A percentile compares a stretch with the other conserved stretches of the same genome.
phyloP scores from a whole-genome alignment of 179 eudicot genomes.

The Beta corolliflora region DNA sequence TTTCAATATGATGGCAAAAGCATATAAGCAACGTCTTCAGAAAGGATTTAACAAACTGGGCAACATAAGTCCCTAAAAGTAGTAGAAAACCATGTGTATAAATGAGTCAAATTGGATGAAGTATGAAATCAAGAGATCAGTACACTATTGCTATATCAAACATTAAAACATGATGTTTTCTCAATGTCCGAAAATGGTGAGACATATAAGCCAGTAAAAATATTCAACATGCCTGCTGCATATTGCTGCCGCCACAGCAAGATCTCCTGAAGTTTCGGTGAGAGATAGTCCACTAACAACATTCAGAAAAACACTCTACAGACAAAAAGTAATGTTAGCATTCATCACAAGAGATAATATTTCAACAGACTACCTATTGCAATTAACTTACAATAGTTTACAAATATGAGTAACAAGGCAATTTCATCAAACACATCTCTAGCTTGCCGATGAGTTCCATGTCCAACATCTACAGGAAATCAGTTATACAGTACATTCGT shows the following conservation, averaged over 20 bases:
- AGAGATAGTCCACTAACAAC: conserved; percentile 75
- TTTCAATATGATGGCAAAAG: not conserved
- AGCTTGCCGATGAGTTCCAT: not conserved
- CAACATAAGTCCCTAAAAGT: not conserved
- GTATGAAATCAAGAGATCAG: not conserved
- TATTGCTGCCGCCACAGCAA: conserved; percentile 96
- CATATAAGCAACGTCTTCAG: not conserved
- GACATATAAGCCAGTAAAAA: conserved; percentile 7
- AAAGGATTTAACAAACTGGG: not conserved
- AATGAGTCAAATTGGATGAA: not conserved
- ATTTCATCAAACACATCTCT: not conserved
- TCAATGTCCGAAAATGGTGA: not conserved
- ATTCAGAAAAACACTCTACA: conserved; percentile 73
- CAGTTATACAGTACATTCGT: not conserved
- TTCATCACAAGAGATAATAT: not conserved
- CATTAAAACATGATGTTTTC: not conserved
- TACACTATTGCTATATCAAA: not conserved
- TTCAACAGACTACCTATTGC: not conserved
- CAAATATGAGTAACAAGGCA: not conserved
- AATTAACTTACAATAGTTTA: conserved; percentile 1
- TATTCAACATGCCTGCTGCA: conserved; percentile 81
- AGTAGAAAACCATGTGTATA: not conserved
- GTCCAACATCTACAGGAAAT: not conserved
- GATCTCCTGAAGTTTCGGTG: conserved; percentile 91
- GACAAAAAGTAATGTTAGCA: not conserved